Conservation (phyloP, 495 filamentous ascomycete species). For the Penicillium argentinense region DNA sequence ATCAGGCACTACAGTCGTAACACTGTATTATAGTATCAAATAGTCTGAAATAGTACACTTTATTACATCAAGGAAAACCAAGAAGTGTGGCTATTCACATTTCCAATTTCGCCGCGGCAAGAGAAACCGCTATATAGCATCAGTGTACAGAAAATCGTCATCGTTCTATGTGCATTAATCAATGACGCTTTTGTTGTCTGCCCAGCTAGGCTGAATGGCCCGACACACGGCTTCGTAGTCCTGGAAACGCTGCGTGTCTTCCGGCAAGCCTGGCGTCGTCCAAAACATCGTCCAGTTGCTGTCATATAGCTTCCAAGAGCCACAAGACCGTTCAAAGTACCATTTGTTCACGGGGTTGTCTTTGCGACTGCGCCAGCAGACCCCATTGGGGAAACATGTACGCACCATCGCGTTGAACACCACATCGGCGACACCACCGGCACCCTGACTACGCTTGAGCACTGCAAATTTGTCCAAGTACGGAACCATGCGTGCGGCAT, state of each 20-base stretch:
- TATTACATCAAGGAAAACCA: too few species aligned
- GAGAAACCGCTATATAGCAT: too few species aligned
- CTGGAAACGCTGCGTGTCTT: constrained; percentile 55
- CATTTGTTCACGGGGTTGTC: constrained; percentile 89
- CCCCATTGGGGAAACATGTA: constrained; percentile 76
- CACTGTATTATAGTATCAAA: too few species aligned
- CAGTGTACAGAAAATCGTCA: too few species aligned
- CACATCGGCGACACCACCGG: constrained; percentile 89
- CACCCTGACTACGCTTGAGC: constrained; percentile 80
- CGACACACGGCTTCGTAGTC: constrained; percentile 86
- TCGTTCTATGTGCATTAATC: constrained; percentile 48
- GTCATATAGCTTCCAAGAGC: constrained; percentile 74
- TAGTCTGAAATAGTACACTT: too few species aligned
- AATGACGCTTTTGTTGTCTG: constrained; percentile 62
- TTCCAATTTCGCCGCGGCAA: too few species aligned
- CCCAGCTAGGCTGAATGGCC: constrained; percentile 79
- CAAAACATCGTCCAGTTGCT: constrained; percentile 97
- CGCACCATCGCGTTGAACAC: constrained; percentile 95
- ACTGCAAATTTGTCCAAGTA: constrained; percentile 99
- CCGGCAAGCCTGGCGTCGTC: constrained; percentile 69
- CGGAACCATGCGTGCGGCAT: constrained; percentile 65
- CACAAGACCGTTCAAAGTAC: constrained; percentile 89
- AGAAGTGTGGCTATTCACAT: too few species aligned
- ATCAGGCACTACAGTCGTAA: too few species aligned
- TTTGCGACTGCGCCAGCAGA: constrained; percentile 78